A percentile compares a stretch with the other conserved stretches of the same genome.
phyloP scores from a whole-genome alignment of 1,284 basidiomycete species.

The Stygiomarasmius scandens region DNA sequence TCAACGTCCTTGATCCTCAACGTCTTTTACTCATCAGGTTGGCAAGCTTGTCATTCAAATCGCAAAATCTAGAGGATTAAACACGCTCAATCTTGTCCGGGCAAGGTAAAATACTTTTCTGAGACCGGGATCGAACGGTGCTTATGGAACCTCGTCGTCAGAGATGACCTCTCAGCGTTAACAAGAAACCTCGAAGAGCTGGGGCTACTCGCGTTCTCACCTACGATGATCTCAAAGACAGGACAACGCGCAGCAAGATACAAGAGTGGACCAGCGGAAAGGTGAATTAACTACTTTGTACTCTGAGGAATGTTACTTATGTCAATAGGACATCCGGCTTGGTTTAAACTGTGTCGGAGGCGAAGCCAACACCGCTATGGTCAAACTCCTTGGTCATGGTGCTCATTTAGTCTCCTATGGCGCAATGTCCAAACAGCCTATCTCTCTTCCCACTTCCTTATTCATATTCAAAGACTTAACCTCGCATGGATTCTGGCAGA shows the following conservation, averaged over 20 bases:
- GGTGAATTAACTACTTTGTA: constrained; percentile 31
- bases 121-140: constrained; percentile 5
- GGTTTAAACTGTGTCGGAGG: constrained; percentile 84
- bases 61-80: constrained; percentile 64
- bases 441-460: constrained; percentile 75
- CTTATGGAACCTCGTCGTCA: constrained; percentile 25
- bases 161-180: constrained; percentile 55
- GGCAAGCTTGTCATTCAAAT: constrained; percentile 84
- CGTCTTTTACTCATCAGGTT: too few species aligned
- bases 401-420: constrained; percentile 85
- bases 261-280: constrained; percentile 64
- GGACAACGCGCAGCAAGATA: constrained; percentile 49
- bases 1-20: too few species aligned
- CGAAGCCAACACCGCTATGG: constrained; percentile 67
- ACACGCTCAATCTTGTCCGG: constrained; percentile 80
- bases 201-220: constrained; percentile 77
- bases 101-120: constrained; percentile 51
- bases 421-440: constrained; percentile 83
- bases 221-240: constrained; percentile 70
- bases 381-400: constrained; percentile 61
- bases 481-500: constrained; percentile 78
- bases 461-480: constrained; percentile 84
- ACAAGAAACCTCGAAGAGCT: constrained; percentile 54
- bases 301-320: neutral
- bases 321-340: constrained; percentile 55